phyloP scores from a whole-genome alignment of 1,139 yeast species.

The Candida buenavistaensis region DNA sequence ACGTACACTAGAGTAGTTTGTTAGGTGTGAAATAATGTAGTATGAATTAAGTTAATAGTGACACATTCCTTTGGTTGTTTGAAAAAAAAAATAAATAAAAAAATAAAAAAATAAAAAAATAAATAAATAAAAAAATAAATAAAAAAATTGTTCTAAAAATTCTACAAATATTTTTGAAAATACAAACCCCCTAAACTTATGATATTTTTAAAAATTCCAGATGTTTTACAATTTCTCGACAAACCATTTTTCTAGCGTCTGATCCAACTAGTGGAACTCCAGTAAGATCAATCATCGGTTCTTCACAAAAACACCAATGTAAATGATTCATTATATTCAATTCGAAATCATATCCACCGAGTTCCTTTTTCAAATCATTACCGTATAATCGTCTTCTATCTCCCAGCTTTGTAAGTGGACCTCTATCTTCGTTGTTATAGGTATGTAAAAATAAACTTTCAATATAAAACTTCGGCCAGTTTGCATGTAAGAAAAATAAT shows the following conservation, averaged over 20 bases:
- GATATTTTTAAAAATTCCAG: conserved; percentile 21
- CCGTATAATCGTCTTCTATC: conserved; percentile 32
- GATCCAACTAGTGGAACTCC: conserved; percentile 23
- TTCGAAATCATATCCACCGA: conserved; percentile 32
- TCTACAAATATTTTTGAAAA: background rate
- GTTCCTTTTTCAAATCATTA: conserved; percentile 24
- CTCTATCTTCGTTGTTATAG: conserved; percentile 24
- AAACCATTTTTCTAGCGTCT: conserved; percentile 24
- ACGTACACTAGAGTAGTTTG: too few relatives aligned
- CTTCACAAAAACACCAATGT: conserved; percentile 30
- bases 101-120: too few relatives aligned
- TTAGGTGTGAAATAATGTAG: too few relatives aligned
- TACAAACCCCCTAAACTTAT: background rate
- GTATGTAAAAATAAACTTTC: conserved; percentile 26
- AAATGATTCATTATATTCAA: conserved; percentile 25
- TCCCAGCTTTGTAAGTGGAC: conserved; percentile 21
- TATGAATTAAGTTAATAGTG: too few relatives aligned
- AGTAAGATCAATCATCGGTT: conserved; percentile 19
- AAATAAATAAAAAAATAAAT: background rate
- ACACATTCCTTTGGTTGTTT: too few relatives aligned
- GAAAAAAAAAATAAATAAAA: too few relatives aligned
- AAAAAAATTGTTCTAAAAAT: background rate
- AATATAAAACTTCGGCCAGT: conserved; percentile 36
- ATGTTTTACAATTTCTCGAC: conserved; percentile 26
- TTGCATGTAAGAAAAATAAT: conserved; percentile 37